Base-by-base conservation (phyloP, 257 asterid species). In the Penstemon eatonii region DNA sequence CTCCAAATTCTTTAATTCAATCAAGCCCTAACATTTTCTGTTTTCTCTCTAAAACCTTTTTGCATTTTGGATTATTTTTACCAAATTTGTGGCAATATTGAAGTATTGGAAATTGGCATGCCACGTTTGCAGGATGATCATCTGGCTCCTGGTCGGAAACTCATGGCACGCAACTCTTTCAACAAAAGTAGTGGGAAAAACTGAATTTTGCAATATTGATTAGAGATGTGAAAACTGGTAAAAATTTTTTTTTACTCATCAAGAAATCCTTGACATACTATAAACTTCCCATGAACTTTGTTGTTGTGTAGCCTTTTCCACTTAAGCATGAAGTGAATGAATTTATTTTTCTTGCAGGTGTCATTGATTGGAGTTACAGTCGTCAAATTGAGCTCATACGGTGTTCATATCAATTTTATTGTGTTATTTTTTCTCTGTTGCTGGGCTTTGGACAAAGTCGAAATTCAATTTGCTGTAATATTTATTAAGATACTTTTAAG, bases 41-140 rank as follows among this genome's bases (percentile, higher is more conserved):
- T 40, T 41, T 41, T 47, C 51, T 18, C 50, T 45, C 46, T 33
- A 56, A 5, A 18, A 2, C 39, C 42, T 72, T 36, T 43, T 57
- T 15, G 4, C 54, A 56, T 19, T 67, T 50, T 56, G 19, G 43
- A 54, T 50, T 42, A n/a, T 54, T 15, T 13, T 44, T 54, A 37
- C 54, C 45, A 42, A 59, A 69, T 56, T 46, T 69, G 54, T 56
- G 55, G 56, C 63, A 49, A 47, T 37, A 65, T 37, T 67, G 65
- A 70, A 63, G 66, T 65, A 73, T 68, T 25, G 52, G 19, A 62
- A 55, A 51, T 37, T 72, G 81, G 36, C 66, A 54, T 41, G 60
- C 58, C 69, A 43, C 59, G 61, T 75, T 77, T 74, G 80, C 96
- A 93, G 99, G 97, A 88, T 79, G 97, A 90, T 67, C 95, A 88